phyloP scores from a whole-genome alignment of 768 basidiomycete genomes.

The Daedaleopsis sinensis region DNA sequence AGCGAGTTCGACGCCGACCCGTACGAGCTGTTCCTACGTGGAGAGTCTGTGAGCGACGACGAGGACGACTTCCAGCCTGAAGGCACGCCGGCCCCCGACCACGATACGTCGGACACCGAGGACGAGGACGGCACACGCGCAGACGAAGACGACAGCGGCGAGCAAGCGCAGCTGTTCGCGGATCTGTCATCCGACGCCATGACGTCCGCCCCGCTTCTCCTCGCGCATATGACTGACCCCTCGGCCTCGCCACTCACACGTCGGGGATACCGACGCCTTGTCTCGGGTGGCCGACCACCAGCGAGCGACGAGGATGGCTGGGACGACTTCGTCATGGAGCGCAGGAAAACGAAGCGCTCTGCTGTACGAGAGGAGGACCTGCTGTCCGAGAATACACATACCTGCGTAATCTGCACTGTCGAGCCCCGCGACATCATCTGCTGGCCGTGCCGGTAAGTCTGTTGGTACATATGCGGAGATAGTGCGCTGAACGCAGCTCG shows the following conservation, averaged over 20 bases:
- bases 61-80: constrained; percentile 43
- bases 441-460: constrained; percentile 78
- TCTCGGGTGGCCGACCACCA: constrained; percentile 25
- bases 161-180: constrained; percentile 52
- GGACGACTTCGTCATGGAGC: constrained; percentile 35
- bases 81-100: not conserved
- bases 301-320: constrained; percentile 13
- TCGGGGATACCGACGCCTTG: constrained; percentile 45
- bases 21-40: constrained; percentile 62
- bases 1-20: constrained; percentile 38
- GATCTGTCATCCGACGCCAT: constrained; percentile 47
- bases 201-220: constrained; percentile 45
- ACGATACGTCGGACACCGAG: constrained; percentile 1
- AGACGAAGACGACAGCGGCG: constrained; percentile 40
- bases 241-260: constrained; percentile 52
- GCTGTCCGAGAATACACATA: constrained; percentile 31
- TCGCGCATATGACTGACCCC: constrained; percentile 55
- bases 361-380: constrained; percentile 17
- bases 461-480: too few species aligned
- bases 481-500: too few species aligned
- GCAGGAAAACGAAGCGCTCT: constrained; percentile 25
- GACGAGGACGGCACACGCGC: constrained; percentile 13
- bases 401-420: constrained; percentile 75
- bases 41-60: constrained; percentile 56
- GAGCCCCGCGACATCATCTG: constrained; percentile 74